phyloP scores from a whole-genome alignment of 345 rosid species.

The Lepidium didymum region DNA sequence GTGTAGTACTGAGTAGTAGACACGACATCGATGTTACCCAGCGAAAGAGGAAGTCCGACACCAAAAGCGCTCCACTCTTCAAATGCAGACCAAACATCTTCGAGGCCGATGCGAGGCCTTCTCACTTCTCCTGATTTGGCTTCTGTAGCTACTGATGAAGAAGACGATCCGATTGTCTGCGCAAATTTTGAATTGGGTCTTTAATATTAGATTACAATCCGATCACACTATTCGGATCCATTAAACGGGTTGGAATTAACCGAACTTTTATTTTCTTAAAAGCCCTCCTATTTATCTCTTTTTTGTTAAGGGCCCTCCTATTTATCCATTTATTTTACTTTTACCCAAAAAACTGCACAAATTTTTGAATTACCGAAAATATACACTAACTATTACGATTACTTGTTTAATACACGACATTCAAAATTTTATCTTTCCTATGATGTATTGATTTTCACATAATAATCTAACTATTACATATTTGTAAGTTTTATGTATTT shows the following conservation, averaged over 20 bases:
- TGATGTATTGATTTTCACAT: too few species aligned
- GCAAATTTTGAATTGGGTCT: not conserved
- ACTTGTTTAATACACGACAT: too few species aligned
- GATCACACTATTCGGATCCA: not conserved
- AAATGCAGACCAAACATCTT: not conserved
- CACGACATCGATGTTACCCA: not conserved
- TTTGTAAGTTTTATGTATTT: not conserved
- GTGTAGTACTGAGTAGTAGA: not conserved
- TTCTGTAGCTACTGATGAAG: not conserved
- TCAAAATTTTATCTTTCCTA: too few species aligned
- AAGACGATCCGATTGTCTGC: not conserved
- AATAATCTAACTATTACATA: not conserved
- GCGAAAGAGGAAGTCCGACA: not conserved
- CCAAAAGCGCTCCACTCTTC: slow-evolving; percentile 2
- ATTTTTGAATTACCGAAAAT: too few species aligned
- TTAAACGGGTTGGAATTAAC: not conserved
- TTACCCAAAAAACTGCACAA: not conserved
- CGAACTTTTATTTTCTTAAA: not conserved
- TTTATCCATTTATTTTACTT: too few species aligned
- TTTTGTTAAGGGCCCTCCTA: too few species aligned
- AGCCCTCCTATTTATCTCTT: not conserved
- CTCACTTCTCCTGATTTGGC: not conserved
- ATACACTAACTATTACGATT: too few species aligned
- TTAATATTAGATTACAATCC: not conserved
- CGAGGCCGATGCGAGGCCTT: not conserved